Evolutionary conservation across 768 basidiomycete species (phyloP).

Genomic region (Suillus subaureus): DNA sequence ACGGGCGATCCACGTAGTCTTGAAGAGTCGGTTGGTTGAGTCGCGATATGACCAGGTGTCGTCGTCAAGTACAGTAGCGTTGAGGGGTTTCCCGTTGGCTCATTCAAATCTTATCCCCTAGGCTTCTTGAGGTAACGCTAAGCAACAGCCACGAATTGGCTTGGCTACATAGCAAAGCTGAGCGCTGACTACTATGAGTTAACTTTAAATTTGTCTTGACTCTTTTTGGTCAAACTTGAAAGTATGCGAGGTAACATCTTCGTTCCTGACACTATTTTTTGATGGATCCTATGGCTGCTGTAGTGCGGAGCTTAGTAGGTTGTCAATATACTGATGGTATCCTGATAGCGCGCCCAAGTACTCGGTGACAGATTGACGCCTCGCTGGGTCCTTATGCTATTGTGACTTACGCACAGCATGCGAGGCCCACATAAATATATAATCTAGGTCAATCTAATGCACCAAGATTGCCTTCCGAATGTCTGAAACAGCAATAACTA

Average conservation of each 20-base stretch:
- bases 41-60: not conserved
- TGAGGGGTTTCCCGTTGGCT: not conserved
- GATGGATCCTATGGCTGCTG: not conserved
- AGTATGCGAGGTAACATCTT: not conserved
- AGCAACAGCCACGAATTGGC: not conserved
- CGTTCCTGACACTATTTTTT: conserved; percentile 3
- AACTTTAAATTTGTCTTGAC: too few species aligned
- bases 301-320: not conserved
- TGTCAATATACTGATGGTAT: not conserved
- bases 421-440: not conserved
- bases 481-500: conserved; percentile 5
- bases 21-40: too few species aligned
- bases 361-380: not conserved
- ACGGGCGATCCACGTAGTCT: too few species aligned
- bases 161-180: not conserved
- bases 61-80: not conserved
- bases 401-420: not conserved
- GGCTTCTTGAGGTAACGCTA: not conserved
- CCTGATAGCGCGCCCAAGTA: not conserved
- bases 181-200: not conserved
- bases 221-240: not conserved
- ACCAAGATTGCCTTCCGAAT: not conserved
- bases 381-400: not conserved
- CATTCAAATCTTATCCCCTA: not conserved
- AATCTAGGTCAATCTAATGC: not conserved